Percentiles rank a stretch among this genome's conserved stretches.
Evolutionary conservation across 1,284 basidiomycete genomes (phyloP).

Genomic region (Sphaerobolus stellatus): DNA sequence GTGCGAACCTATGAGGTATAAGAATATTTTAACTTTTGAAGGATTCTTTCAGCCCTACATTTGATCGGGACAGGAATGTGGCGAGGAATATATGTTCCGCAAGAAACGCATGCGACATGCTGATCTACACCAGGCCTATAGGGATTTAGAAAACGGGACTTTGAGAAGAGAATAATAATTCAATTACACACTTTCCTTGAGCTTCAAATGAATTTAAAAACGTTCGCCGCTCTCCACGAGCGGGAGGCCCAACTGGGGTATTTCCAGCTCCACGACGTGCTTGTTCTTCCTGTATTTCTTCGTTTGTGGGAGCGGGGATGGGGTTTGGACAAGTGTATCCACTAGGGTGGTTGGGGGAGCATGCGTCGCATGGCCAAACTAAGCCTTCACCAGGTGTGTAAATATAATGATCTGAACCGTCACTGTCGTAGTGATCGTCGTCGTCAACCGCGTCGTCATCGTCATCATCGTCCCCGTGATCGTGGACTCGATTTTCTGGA

Average conservation of each 20-base stretch:
- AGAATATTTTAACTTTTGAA: background rate
- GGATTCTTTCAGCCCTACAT: background rate
- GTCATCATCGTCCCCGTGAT: background rate
- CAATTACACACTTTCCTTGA: background rate
- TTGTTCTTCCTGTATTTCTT: constrained; percentile 9
- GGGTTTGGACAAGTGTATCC: constrained; percentile 16
- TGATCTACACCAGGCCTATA: constrained; percentile 13
- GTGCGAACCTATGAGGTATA: constrained; percentile 5
- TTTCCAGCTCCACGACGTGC: constrained; percentile 6
- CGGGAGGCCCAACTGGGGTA: background rate
- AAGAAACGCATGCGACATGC: constrained; percentile 12
- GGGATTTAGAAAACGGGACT: background rate
- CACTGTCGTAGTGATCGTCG: background rate
- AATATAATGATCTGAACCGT: background rate
- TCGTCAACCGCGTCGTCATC: background rate
- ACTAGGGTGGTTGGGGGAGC: constrained; percentile 14
- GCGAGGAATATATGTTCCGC: constrained; percentile 15
- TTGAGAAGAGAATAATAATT: background rate
- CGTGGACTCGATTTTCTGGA: background rate
- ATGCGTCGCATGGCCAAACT: constrained; percentile 16
- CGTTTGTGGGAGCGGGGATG: constrained; percentile 9
- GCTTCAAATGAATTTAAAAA: background rate
- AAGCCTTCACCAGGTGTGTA: constrained; percentile 9
- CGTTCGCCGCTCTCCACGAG: background rate
- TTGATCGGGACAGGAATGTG: background rate